phyloP scores from a whole-genome alignment of 306 rosid genomes.

The Delonix regia region DNA sequence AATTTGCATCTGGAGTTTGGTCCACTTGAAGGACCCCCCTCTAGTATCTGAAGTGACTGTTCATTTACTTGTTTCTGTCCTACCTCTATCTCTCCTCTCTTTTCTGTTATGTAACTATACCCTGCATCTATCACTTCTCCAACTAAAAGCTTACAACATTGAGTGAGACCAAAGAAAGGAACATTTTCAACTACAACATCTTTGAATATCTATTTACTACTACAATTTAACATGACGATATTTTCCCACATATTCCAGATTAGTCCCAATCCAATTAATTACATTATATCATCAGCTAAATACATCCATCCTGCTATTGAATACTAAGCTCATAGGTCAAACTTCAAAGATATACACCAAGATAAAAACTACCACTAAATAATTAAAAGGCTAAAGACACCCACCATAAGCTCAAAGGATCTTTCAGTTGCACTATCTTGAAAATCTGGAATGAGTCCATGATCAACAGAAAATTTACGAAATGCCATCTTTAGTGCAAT shows the following conservation, averaged over 20 bases:
- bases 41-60: no score
- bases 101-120: no score
- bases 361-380: slow-evolving; percentile 24
- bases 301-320: slow-evolving; percentile 10
- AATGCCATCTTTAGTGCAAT: slow-evolving; percentile 98
- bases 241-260: not conserved
- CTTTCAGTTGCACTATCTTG: slow-evolving; percentile 47
- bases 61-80: no score
- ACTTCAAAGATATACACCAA: slow-evolving; percentile 9
- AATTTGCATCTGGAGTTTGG: no score
- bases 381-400: slow-evolving; percentile 40
- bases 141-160: slow-evolving; percentile 13
- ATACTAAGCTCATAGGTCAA: slow-evolving; percentile 11
- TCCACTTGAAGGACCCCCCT: no score
- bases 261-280: not conserved
- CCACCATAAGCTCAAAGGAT: slow-evolving; percentile 67
- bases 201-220: not conserved
- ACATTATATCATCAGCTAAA: slow-evolving; percentile 16
- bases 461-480: slow-evolving; percentile 83
- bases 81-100: no score
- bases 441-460: slow-evolving; percentile 55
- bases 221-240: not conserved
- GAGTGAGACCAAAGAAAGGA: not conserved
- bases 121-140: no score
- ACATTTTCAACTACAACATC: not conserved